These are phyloP conservation scores for Panaeolus cyanescens DNA, from an alignment of 768 basidiomycete genomes.

Conservation along the genomic window DNA sequence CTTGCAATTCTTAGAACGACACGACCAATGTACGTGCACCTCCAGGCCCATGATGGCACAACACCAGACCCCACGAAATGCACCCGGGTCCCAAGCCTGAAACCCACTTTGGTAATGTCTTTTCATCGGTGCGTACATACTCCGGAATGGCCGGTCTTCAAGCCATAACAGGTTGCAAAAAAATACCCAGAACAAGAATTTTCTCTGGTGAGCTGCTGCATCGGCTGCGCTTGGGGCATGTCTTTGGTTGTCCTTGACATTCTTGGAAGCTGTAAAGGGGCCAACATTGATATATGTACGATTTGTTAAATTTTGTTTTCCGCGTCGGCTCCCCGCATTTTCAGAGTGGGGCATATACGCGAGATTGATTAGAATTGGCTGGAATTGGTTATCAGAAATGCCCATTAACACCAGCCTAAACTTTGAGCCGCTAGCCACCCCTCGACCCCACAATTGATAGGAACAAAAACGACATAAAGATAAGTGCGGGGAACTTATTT, in stretches of 20 bases:
- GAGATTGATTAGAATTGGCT: not conserved
- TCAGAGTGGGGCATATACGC: not conserved
- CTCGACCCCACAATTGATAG: conserved; percentile 1
- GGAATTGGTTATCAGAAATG: not conserved
- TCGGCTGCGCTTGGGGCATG: too few species aligned
- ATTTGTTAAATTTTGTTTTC: not conserved
- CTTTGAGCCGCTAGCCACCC: not conserved
- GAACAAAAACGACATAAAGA: not conserved
- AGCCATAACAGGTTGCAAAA: too few species aligned
- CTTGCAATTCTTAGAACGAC: not conserved
- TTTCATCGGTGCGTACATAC: too few species aligned
- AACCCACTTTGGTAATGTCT: too few species aligned
- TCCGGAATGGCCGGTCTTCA: too few species aligned
- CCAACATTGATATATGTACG: not conserved
- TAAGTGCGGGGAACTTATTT: not conserved
- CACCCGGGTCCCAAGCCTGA: too few species aligned
- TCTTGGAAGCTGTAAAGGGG: not conserved
- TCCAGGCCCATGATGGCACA: not conserved
- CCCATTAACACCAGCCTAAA: not conserved
- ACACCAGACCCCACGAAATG: not conserved
- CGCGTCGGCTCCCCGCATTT: not conserved
- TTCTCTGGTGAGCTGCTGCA: too few species aligned
- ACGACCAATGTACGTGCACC: not conserved
- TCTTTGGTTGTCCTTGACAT: not conserved
- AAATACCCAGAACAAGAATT: too few species aligned